Evolutionary conservation across 768 basidiomycete species (phyloP).

Genomic region (Lactarius indigo): DNA sequence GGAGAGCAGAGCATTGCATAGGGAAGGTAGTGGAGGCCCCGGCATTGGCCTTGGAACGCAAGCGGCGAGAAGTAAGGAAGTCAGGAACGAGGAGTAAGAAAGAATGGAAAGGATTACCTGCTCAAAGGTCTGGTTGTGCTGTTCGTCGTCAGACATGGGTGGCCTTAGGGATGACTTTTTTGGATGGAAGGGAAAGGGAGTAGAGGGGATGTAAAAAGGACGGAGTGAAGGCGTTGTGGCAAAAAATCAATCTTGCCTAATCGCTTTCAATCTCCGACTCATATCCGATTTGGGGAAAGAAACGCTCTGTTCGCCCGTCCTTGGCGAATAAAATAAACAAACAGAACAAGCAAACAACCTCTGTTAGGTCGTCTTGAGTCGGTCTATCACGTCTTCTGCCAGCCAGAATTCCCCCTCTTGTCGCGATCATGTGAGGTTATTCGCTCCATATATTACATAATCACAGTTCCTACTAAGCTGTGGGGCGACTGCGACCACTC

Average conservation of each 20-base stretch:
- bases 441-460: background rate
- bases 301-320: background rate
- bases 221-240: slow-evolving; percentile 28
- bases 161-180: slow-evolving; percentile 23
- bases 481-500: slow-evolving; percentile 3
- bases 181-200: slow-evolving; percentile 27
- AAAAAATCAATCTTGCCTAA: slow-evolving; percentile 33
- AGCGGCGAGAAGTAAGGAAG: slow-evolving; percentile 22
- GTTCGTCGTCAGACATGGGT: slow-evolving; percentile 84
- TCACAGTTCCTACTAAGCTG: background rate
- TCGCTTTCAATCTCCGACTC: slow-evolving; percentile 43
- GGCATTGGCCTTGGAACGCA: slow-evolving; percentile 50
- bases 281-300: slow-evolving; percentile 23
- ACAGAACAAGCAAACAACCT: background rate
- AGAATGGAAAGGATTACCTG: slow-evolving; percentile 43
- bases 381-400: background rate
- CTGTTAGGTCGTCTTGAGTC: too few species aligned
- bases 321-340: background rate
- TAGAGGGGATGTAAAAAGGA: slow-evolving; percentile 31
- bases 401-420: background rate
- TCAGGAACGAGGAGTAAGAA: background rate
- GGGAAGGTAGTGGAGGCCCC: slow-evolving; percentile 79
- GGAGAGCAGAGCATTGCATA: slow-evolving; percentile 96
- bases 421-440: background rate
- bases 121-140: slow-evolving; percentile 86